Evolutionary conservation across 148 eudicot genomes (phyloP).

Genomic region (Silene conica): DNA sequence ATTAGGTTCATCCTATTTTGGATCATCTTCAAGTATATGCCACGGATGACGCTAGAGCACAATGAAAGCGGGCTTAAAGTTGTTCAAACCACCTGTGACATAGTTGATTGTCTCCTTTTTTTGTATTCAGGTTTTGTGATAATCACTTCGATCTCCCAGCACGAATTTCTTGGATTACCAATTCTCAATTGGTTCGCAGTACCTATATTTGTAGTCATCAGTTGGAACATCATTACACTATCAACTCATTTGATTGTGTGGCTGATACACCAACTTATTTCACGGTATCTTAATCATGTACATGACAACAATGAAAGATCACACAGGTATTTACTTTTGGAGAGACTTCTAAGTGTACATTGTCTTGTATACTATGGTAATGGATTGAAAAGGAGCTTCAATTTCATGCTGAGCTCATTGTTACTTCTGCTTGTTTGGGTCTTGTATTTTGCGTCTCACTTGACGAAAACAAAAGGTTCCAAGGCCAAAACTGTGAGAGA

Average conservation of each 20-base stretch:
- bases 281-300: not conserved
- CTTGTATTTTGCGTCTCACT: not conserved
- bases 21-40: conserved; percentile 1
- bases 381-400: not conserved
- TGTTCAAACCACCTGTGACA: conserved; percentile 4
- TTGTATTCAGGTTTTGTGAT: not conserved
- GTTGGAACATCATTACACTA: not conserved
- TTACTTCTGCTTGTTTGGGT: not conserved
- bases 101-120: conserved; percentile 9
- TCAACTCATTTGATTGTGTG: conserved; percentile 1
- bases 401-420: not conserved
- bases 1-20: conserved; percentile 5
- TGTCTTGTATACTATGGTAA: not conserved
- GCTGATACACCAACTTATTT: not conserved
- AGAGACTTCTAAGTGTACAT: not conserved
- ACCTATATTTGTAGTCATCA: not conserved
- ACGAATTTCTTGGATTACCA: not conserved
- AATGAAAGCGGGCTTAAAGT: conserved; percentile 14
- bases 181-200: conserved; percentile 1
- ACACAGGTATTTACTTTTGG: not conserved
- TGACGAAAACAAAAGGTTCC: not conserved
- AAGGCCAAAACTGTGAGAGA: not conserved
- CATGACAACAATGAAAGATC: not conserved
- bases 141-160: not conserved
- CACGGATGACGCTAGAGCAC: conserved; percentile 11